These are phyloP conservation scores for Pythium rishiriense DNA, from an alignment of 352 stramenopile genomes.

Conservation along the genomic window DNA sequence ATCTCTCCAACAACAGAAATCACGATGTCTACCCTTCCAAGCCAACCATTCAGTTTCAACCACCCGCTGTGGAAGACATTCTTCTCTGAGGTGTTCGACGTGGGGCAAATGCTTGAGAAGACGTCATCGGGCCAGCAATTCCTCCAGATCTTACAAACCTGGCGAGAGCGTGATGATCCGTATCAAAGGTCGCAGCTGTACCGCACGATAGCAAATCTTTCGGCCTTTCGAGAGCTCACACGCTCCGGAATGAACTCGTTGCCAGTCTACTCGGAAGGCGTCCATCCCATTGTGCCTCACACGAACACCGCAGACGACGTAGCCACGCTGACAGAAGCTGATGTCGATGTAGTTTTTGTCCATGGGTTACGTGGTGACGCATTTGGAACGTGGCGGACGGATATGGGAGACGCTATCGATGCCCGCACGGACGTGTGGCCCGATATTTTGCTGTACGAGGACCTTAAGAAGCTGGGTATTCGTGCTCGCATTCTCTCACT, in stretches of 20 bases:
- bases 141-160: constrained; percentile 38
- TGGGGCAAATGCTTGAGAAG: constrained; percentile 47
- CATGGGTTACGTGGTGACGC: constrained; percentile 79
- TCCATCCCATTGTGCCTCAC: constrained; percentile 66
- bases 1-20: not conserved
- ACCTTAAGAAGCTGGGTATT: constrained; percentile 47
- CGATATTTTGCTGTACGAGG: constrained; percentile 59
- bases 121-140: constrained; percentile 48
- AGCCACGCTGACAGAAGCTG: not conserved
- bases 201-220: constrained; percentile 66
- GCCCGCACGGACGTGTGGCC: constrained; percentile 72
- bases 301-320: constrained; percentile 1
- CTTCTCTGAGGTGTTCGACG: constrained; percentile 52
- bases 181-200: constrained; percentile 78
- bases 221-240: constrained; percentile 53
- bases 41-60: not conserved
- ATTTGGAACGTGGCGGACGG: constrained; percentile 80
- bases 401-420: constrained; percentile 66
- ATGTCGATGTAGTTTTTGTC: constrained; percentile 82
- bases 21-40: not conserved
- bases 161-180: constrained; percentile 49
- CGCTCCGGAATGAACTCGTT: constrained; percentile 31
- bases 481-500: constrained; percentile 67
- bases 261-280: constrained; percentile 73
- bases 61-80: constrained; percentile 29